Percentiles rank a stretch among this genome's conserved stretches.
Evolutionary conservation across 352 stramenopile genomes (phyloP).

Genomic region (Globisporangium canariense): DNA sequence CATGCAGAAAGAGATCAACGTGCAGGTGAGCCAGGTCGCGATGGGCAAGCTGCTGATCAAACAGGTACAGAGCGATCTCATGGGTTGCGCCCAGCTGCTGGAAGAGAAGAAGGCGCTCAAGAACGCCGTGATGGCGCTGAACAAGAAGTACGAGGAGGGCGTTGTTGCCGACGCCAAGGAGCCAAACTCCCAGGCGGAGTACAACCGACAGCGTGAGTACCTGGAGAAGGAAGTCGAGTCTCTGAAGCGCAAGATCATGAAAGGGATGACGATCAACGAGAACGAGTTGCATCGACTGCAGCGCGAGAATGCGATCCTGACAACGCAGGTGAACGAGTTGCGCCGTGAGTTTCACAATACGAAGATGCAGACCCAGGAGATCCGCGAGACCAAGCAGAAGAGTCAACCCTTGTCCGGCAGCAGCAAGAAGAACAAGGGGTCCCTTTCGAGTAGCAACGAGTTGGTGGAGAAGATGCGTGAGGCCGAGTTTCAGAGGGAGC

Average conservation of each 20-base stretch:
- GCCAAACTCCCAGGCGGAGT: conserved; percentile 88
- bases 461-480: conserved; percentile 55
- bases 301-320: conserved; percentile 80
- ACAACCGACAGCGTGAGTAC: conserved; percentile 90
- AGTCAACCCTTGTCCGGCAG: not conserved
- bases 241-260: conserved; percentile 90
- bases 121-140: conserved; percentile 70
- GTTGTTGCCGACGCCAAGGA: conserved; percentile 77
- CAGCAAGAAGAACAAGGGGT: conserved; percentile 21
- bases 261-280: conserved; percentile 81
- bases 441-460: conserved; percentile 19
- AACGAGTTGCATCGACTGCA: conserved; percentile 76
- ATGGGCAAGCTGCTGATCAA: conserved; percentile 65
- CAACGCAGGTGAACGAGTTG: conserved; percentile 80
- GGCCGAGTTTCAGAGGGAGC: conserved; percentile 61
- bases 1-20: conserved; percentile 84
- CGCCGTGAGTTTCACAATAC: conserved; percentile 78
- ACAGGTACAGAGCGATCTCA: conserved; percentile 76
- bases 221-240: conserved; percentile 88
- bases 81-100: conserved; percentile 66
- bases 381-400: conserved; percentile 48
- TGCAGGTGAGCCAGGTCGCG: conserved; percentile 61
- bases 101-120: conserved; percentile 82
- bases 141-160: conserved; percentile 84
- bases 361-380: conserved; percentile 67